Percentiles rank a stretch among this genome's conserved stretches.
Conservation (phyloP, 129 eudicot genomes). For the Flaveria trinervia region DNA sequence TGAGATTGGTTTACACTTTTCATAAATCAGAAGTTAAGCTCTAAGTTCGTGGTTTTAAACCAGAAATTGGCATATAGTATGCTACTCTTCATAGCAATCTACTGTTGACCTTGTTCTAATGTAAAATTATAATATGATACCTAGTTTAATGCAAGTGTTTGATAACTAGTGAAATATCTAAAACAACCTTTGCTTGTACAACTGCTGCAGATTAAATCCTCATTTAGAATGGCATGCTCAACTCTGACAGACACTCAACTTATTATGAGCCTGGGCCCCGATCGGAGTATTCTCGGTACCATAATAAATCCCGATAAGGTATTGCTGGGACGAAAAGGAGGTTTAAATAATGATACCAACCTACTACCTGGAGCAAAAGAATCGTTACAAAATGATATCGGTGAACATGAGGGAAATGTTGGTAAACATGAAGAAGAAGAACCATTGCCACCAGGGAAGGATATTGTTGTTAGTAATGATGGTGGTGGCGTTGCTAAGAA, state of each 20-base stretch:
- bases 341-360: conserved; percentile 53
- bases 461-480: conserved; percentile 11
- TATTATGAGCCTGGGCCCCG: conserved; percentile 62
- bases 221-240: conserved; percentile 81
- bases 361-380: conserved; percentile 85
- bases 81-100: too few species aligned
- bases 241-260: conserved; percentile 66
- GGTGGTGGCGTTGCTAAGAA: conserved; percentile 44
- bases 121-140: conserved; percentile 3
- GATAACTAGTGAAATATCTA: conserved; percentile 8
- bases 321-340: conserved; percentile 84
- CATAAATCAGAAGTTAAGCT: too few species aligned
- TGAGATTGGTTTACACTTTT: neutral
- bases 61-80: too few species aligned
- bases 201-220: conserved; percentile 67
- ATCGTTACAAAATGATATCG: conserved; percentile 34
- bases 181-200: conserved; percentile 3
- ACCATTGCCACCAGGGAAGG: conserved; percentile 66
- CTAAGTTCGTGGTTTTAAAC: too few species aligned
- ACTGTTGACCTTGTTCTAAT: neutral
- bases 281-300: conserved; percentile 73
- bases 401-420: conserved; percentile 58
- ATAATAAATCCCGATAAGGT: conserved; percentile 88
- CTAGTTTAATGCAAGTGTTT: conserved; percentile 4
- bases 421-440: conserved; percentile 75